Evolutionary conservation across 176 grass and related monocot genomes (phyloP).

Genomic region (Triticum monococcum): DNA sequence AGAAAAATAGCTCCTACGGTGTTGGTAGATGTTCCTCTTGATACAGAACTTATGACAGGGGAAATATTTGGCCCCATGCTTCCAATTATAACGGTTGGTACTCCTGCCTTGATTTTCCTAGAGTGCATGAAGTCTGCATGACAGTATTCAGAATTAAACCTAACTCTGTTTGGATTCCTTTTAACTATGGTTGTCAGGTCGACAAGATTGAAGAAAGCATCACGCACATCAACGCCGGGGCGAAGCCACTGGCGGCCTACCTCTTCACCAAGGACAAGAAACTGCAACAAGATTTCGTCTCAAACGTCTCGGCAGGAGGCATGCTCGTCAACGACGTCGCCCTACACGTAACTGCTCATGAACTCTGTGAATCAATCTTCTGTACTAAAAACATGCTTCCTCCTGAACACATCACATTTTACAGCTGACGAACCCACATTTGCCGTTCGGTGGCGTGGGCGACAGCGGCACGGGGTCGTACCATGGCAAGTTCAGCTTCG

Average conservation of each 20-base stretch:
- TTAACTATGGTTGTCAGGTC: conserved; percentile 38
- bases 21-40: conserved; percentile 69
- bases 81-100: conserved; percentile 79
- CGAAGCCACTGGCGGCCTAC: conserved; percentile 87
- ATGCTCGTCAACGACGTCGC: conserved; percentile 69
- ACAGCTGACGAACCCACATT: conserved; percentile 59
- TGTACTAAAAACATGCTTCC: neutral
- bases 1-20: conserved; percentile 84
- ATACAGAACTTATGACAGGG: conserved; percentile 61
- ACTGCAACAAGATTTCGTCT: conserved; percentile 58
- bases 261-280: conserved; percentile 90
- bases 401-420: too few relatives aligned
- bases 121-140: neutral
- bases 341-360: conserved; percentile 63
- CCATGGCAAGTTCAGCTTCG: conserved; percentile 91
- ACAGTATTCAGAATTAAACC: neutral
- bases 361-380: neutral
- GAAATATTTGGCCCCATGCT: conserved; percentile 90
- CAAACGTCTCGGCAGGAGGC: conserved; percentile 70
- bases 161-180: neutral
- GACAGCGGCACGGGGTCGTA: conserved; percentile 82
- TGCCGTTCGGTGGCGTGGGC: conserved; percentile 88
- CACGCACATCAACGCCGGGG: conserved; percentile 53
- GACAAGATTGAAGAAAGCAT: conserved; percentile 82
- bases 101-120: neutral